Base-by-base conservation (phyloP, 108 stramenopile species). In the Chaetoceros muelleri region DNA sequence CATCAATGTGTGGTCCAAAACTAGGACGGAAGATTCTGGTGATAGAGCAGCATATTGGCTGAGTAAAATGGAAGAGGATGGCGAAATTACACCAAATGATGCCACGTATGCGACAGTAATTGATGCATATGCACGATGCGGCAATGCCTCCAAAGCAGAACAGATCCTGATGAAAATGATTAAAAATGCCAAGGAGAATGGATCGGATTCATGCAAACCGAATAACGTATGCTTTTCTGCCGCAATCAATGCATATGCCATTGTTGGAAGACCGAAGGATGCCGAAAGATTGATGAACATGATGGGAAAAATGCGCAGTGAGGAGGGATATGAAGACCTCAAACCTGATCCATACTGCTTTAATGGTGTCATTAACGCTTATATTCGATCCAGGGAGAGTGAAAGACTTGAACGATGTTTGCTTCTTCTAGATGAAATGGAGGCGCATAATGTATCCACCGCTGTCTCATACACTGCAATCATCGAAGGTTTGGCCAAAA, bases 71-170 rank as follows among this genome's bases (percentile, higher is more conserved):
- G 89, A 81, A 24, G 34, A 62, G 8, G 56, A 65, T 57, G 44
- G 60, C 19, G 55, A 58, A 49, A 60, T 69, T 34, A 47, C 65
- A 22, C 80, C 83, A 18, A 78, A 84, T 57, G 65, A 76, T 5
- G 57, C 73, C 16, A 70, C 73, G 10, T 84, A 81, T 46, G 71
- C 66, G 20, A 53, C 65, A 0, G 90, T 91, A 31, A 87, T 91
- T 69, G 85, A 87, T 61, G 74, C 85, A 18, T 85, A 81, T 57
- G 85, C 85, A 56, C 85, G 85, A 53, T 76, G 84, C 52, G 78
- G 81, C 46, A 79, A 86, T 55, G 55, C 31, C 3, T 13, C 28
- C n/a, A 23, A 56, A 30, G 55, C 55, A 30, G 55, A 56, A 40
- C 28, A 19, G 17, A 56, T 56, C 17, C 22, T 56, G 7, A 18